These are phyloP conservation scores for Lecanoromycetidae sp. DNA, from an alignment of 2,329 filamentous ascomycete species.

Conservation along the genomic window DNA sequence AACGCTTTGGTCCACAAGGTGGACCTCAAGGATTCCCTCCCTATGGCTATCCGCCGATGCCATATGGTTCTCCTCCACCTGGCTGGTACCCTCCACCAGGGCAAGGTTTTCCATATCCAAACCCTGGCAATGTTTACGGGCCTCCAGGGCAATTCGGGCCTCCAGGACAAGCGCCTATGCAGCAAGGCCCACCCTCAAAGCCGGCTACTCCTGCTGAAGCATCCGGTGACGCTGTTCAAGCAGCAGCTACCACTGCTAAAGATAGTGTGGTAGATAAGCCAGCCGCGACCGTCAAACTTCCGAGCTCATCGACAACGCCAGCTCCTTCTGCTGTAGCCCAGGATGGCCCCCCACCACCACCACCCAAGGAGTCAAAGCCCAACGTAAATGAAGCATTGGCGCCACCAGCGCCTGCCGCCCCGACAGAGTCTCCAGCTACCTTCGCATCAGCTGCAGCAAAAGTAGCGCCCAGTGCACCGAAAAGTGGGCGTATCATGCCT, in stretches of 20 bases:
- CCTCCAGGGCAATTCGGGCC: conserved; percentile 47
- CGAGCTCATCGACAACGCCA: conserved; percentile 12
- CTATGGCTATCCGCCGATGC: conserved; percentile 61
- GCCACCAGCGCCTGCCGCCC: conserved; percentile 20
- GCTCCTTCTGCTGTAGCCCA: conserved; percentile 21
- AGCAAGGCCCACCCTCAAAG: conserved; percentile 23
- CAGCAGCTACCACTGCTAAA: too few species aligned
- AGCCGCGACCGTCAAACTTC: conserved; percentile 20
- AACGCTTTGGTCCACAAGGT: conserved; percentile 37
- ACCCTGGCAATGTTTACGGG: conserved; percentile 53
- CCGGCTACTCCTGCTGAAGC: conserved; percentile 10
- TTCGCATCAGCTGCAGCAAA: conserved; percentile 20
- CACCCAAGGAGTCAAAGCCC: conserved; percentile 20
- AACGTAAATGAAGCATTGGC: conserved; percentile 20
- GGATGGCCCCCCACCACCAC: conserved; percentile 19
- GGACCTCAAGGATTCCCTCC: conserved; percentile 38
- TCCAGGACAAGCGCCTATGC: conserved; percentile 34
- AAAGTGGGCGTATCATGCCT: conserved; percentile 32
- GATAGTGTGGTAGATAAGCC: conserved; percentile 16
- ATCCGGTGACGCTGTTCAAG: conserved; percentile 11
- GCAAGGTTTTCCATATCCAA: conserved; percentile 59
- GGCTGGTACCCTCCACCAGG: conserved; percentile 68
- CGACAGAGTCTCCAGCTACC: conserved; percentile 21
- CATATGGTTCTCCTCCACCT: conserved; percentile 59
- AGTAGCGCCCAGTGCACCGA: conserved; percentile 24